Percentiles rank a stretch among this genome's conserved stretches.
phyloP scores from a whole-genome alignment of 495 filamentous ascomycete species.

The Trichocladium antarcticum region DNA sequence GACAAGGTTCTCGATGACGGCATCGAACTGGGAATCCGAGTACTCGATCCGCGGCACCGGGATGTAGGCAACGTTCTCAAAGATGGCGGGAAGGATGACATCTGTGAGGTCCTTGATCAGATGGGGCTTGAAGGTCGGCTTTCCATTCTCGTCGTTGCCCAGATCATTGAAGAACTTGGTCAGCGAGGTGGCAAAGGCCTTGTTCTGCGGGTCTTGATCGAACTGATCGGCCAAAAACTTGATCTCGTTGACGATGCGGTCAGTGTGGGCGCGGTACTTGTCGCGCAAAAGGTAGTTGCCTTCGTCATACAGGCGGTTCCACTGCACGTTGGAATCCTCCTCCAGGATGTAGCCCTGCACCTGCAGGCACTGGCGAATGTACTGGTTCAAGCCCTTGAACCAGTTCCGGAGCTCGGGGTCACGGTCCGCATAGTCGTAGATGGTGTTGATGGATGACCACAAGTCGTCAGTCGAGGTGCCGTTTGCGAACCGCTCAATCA shows the following conservation, averaged over 20 bases:
- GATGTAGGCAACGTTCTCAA: slow-evolving; percentile 84
- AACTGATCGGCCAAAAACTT: slow-evolving; percentile 87
- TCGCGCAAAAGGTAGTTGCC: slow-evolving; percentile 82
- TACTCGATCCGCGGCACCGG: slow-evolving; percentile 93
- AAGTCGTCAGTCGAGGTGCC: slow-evolving; percentile 79
- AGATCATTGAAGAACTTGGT: slow-evolving; percentile 82
- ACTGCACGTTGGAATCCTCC: slow-evolving; percentile 68
- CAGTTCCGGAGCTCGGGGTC: slow-evolving; percentile 81
- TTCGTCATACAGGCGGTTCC: slow-evolving; percentile 74
- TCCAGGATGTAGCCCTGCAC: slow-evolving; percentile 87
- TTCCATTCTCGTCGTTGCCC: slow-evolving; percentile 67
- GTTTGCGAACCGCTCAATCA: slow-evolving; percentile 94
- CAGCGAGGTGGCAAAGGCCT: slow-evolving; percentile 59
- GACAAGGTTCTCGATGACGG: slow-evolving; percentile 84
- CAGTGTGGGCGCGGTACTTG: slow-evolving; percentile 76
- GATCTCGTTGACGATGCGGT: slow-evolving; percentile 78
- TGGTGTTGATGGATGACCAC: slow-evolving; percentile 70
- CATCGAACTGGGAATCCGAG: slow-evolving; percentile 73
- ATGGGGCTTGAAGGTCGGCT: slow-evolving; percentile 82
- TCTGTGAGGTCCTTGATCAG: slow-evolving; percentile 79
- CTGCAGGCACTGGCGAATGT: slow-evolving; percentile 72
- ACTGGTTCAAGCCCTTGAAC: slow-evolving; percentile 71
- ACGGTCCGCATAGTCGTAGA: slow-evolving; percentile 83
- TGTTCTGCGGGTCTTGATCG: slow-evolving; percentile 76
- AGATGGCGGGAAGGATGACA: slow-evolving; percentile 72